Evolutionary conservation across 352 stramenopile genomes (phyloP).

Genomic region (Hyaloperonospora arabidopsidis): DNA sequence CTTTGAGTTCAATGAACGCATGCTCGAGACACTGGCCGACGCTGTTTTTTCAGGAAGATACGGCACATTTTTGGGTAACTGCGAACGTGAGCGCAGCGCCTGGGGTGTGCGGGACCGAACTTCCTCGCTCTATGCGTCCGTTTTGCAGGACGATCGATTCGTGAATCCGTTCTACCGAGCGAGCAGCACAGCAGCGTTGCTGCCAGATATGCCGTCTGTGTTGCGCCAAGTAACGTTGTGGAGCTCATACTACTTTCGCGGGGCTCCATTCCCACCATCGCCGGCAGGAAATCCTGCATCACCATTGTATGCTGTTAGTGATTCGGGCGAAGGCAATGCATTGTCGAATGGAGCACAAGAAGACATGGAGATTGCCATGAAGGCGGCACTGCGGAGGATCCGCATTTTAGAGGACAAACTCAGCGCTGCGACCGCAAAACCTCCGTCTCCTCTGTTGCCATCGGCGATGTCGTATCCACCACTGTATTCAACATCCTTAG

Average conservation of each 20-base stretch:
- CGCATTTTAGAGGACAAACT: conserved; percentile 51
- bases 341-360: conserved; percentile 26
- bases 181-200: conserved; percentile 36
- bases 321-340: conserved; percentile 13
- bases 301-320: conserved; percentile 32
- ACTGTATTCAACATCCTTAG: conserved; percentile 19
- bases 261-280: conserved; percentile 35
- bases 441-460: conserved; percentile 9
- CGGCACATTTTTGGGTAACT: conserved; percentile 86
- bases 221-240: conserved; percentile 71
- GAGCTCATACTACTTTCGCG: conserved; percentile 76
- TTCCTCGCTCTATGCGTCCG: conserved; percentile 57
- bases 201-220: conserved; percentile 48
- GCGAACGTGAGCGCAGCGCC: conserved; percentile 57
- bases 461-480: conserved; percentile 26
- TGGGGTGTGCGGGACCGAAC: conserved; percentile 51
- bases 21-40: conserved; percentile 69
- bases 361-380: conserved; percentile 55
- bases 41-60: conserved; percentile 66
- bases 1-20: conserved; percentile 77
- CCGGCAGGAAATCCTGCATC: conserved; percentile 39
- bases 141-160: conserved; percentile 46
- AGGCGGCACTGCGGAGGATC: conserved; percentile 41
- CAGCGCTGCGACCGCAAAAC: conserved; percentile 11
- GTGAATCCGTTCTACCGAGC: conserved; percentile 69